Evolutionary conservation across 306 rosid species (phyloP), one percentile per base, ranked within the genome.

Genomic region (Lupinus albus): DNA sequence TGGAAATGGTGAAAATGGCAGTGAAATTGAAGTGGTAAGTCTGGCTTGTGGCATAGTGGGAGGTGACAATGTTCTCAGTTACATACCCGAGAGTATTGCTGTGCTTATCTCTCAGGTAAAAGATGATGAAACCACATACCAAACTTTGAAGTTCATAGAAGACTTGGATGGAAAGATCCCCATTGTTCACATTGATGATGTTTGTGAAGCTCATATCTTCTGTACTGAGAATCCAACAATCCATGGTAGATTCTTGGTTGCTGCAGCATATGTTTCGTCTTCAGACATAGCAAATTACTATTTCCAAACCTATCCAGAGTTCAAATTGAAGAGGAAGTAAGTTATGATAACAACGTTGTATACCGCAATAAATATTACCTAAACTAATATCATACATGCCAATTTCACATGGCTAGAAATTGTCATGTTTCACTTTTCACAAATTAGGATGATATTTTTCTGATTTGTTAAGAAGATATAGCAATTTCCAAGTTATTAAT

Each of bases 151-250:
- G 14, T 54, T 45, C 3, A 0, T 28, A 14, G 68, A 81, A 73
- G 85, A 78, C 39, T 21, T 64, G 45, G 3, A 1, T 16, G 85
- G 85, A 30, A 78, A 78, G 0, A 16, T 72, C 28, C 80, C 85
- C 14, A 7, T 84, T 0, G 81, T 68, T 1, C 88, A 84, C 28
- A 1, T 85, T 25, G 79, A 85, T 45, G 90, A 78, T 78, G 84
- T 72, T 20, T 78, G 82, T 51, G 75, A 49, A 49, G 90, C 85
- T 0, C 87, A 80, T 72, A 80, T 82, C 53, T 80, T 82, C 67
- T 78, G 90, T 56, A 76, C 76, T 11, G 79, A 76, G 25, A 65
- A 35, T 14, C 72, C 78, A 49, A 76, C 91, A 4, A 68, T 78
- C 51, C 47, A n/a, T 21, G 88, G 88, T 0, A 81, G 83, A 79